A percentile compares a stretch with the other conserved stretches of the same genome.
These are phyloP conservation scores for Eucalyptus paniculata DNA, from an alignment of 345 rosid species.

Conservation along the genomic window DNA sequence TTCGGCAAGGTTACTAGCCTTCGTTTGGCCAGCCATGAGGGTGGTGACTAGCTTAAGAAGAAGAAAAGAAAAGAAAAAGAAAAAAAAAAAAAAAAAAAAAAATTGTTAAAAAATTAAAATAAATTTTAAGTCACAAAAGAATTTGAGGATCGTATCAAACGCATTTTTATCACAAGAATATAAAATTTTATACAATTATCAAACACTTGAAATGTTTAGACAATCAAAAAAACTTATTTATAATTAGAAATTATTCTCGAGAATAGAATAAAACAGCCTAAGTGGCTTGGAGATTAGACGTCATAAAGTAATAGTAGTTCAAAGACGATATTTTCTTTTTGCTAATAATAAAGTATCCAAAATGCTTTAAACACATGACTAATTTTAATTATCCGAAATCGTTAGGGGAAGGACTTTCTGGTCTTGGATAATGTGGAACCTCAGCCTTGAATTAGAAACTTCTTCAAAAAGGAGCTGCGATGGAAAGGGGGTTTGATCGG, in stretches of 20 bases:
- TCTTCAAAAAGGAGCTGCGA: background rate
- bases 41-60: too few relatives aligned
- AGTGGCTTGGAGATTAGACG: background rate
- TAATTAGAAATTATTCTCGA: accelerated
- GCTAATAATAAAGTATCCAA: background rate
- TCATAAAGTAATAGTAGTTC: background rate
- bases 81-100: too few relatives aligned
- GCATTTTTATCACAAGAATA: accelerated
- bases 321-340: background rate
- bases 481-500: background rate
- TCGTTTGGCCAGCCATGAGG: accelerated
- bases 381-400: background rate
- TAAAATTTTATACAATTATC: accelerated
- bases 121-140: too few relatives aligned
- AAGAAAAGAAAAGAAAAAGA: too few relatives aligned
- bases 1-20: too few relatives aligned
- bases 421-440: background rate
- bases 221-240: accelerated
- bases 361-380: background rate
- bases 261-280: accelerated
- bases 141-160: accelerated
- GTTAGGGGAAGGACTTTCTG: background rate
- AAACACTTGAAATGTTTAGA: too few relatives aligned
- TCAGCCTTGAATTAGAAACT: background rate
- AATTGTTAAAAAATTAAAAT: too few relatives aligned